Evolutionary conservation across 352 stramenopile species (phyloP), one percentile per base, ranked within the genome.

Genomic region (Ophiocytium majus): DNA sequence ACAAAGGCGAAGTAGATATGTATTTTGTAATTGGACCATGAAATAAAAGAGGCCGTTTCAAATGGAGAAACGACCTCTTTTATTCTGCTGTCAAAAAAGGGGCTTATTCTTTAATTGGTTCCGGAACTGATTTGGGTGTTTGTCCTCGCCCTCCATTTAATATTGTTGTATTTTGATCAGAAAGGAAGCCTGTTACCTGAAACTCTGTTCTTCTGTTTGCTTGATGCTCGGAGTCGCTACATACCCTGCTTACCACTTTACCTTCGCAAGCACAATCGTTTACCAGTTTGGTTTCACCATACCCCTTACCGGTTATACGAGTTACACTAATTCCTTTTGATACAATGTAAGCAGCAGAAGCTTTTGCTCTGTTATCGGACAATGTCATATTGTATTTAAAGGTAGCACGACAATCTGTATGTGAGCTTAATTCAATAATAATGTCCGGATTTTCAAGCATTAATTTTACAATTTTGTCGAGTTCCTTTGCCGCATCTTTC

Each of bases 231-330:
- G 57, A 23, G 28, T 71, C 57, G 23, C 19, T 23, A 71, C 57
- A 71, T 28, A 28, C 28, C 28, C 19, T 23, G 23, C 28, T 71
- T 71, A 71, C 57, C 19, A 28, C 19, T n/a, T n/a, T n/a, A 71
- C 57, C 57, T 71, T 71, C 57, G 28, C 57, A 71, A 71, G 57
- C 57, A 71, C 57, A 71, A 71, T 28, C 57, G 57, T 71, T 71
- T 71, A 23, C 28, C 57, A 71, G 28, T 71, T 71, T 71, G 28
- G 57, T 23, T 28, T 71, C 57, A 71, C 57, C 57, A 28, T 71
- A 71, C 28, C 57, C 57, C 28, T 71, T 71, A 71, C 57, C 57
- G 28, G 23, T 23, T 71, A 71, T 71, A 28, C 57, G 57, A 28
- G 57, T 71, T 71, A 28, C 57, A 23, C 19, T 28, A 71, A 71